Evolutionary conservation across 2,329 filamentous ascomycete species (phyloP).

Genomic region (Diplodia corticola): DNA sequence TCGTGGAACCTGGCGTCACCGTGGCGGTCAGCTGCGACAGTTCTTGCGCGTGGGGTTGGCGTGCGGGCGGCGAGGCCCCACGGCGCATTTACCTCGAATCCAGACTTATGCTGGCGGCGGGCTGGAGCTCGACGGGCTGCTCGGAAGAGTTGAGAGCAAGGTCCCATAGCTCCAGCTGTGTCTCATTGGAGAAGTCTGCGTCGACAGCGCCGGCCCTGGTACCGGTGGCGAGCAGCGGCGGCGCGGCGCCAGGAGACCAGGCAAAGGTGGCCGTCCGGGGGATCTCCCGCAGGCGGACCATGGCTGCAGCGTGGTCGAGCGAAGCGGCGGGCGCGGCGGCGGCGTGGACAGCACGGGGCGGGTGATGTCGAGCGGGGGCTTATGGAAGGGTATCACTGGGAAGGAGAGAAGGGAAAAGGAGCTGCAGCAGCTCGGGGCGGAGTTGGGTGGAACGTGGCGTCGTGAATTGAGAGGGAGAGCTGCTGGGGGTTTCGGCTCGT

Average conservation of each 20-base stretch:
- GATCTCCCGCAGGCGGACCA: constrained; percentile 97
- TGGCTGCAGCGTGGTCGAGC: constrained; percentile 48
- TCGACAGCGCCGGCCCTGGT: constrained; percentile 94
- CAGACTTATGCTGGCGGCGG: constrained; percentile 77
- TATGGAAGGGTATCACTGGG: constrained; percentile 27
- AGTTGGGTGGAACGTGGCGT: constrained; percentile 27
- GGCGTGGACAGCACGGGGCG: constrained; percentile 1
- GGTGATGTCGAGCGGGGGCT: not conserved
- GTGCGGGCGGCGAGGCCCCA: not conserved
- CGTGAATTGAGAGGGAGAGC: constrained; percentile 22
- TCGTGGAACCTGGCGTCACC: constrained; percentile 76
- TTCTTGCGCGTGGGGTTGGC: not conserved
- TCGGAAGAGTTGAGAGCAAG: constrained; percentile 76
- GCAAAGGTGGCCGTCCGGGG: constrained; percentile 95
- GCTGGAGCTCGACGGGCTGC: constrained; percentile 79
- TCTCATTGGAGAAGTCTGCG: constrained; percentile 96
- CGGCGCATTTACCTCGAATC: constrained; percentile 76
- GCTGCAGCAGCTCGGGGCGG: constrained; percentile 23
- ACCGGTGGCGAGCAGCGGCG: constrained; percentile 85
- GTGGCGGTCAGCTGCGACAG: not conserved
- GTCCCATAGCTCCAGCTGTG: constrained; percentile 95
- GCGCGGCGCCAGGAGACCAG: constrained; percentile 81
- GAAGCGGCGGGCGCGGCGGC: constrained; percentile 11
- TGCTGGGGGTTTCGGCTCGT: constrained; percentile 27
- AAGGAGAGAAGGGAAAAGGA: constrained; percentile 11